phyloP scores from a whole-genome alignment of 140 eudicot species.

The Artemisia princeps region DNA sequence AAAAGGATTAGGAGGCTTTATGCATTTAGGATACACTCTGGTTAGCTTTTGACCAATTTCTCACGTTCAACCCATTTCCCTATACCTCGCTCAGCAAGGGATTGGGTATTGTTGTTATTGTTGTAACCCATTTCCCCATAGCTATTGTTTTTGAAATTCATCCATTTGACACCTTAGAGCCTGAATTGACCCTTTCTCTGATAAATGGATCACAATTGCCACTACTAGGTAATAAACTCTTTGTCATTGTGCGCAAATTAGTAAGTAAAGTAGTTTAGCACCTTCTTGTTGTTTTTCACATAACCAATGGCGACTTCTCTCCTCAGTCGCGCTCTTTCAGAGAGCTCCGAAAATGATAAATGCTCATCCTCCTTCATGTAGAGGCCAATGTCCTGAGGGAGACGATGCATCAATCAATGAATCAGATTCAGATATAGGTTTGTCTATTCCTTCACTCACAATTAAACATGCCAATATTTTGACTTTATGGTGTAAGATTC shows the following conservation, averaged over 20 bases:
- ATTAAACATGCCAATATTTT: not conserved
- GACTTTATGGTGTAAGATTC: slow-evolving; percentile 2
- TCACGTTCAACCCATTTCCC: too few relatives aligned
- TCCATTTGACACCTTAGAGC: too few relatives aligned
- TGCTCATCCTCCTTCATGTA: slow-evolving; percentile 79
- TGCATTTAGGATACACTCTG: too few relatives aligned
- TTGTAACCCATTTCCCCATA: too few relatives aligned
- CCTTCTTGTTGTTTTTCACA: slow-evolving; percentile 78
- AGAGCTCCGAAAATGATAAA: slow-evolving; percentile 70
- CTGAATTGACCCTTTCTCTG: too few relatives aligned
- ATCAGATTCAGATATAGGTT: not conserved
- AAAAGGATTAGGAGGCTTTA: too few relatives aligned
- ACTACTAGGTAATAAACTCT: not conserved
- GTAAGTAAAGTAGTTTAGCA: slow-evolving; percentile 15
- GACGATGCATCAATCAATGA: slow-evolving; percentile 16
- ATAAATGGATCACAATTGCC: too few relatives aligned
- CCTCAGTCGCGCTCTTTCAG: slow-evolving; percentile 77
- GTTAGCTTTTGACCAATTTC: too few relatives aligned
- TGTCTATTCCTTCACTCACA: not conserved
- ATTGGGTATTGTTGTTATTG: too few relatives aligned
- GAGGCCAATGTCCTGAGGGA: slow-evolving; percentile 60
- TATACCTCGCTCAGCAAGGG: too few relatives aligned
- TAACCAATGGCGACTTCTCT: slow-evolving; percentile 96
- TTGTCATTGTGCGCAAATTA: too few relatives aligned
- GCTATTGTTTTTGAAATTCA: too few relatives aligned